A percentile compares a stretch with the other conserved stretches of the same genome.
Conservation (phyloP, 148 eudicot species). For the Chenopodium suecicum region DNA sequence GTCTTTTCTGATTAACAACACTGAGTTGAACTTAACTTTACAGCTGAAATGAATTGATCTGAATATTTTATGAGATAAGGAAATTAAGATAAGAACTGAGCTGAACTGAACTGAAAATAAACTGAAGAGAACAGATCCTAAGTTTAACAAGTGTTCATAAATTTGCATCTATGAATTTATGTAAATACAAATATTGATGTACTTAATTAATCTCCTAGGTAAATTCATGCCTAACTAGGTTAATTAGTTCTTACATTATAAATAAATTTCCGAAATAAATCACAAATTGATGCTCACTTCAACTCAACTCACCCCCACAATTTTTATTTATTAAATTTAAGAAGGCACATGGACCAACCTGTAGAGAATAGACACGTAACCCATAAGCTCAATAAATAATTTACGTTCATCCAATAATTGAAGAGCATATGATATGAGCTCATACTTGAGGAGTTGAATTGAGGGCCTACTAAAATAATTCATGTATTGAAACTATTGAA, state of each 20-base stretch:
- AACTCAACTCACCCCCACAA: background rate
- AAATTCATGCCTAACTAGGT: background rate
- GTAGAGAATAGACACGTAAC: constrained; percentile 26
- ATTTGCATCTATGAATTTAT: no score
- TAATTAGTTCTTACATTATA: background rate
- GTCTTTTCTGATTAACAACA: no score
- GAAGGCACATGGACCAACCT: constrained; percentile 33
- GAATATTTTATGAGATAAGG: no score
- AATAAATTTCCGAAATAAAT: background rate
- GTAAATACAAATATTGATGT: no score
- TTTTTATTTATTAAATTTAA: no score
- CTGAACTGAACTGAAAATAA: no score
- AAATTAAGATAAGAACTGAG: no score
- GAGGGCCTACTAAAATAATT: constrained; percentile 25
- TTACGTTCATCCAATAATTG: constrained; percentile 27
- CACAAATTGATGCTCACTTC: background rate
- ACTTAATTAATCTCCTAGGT: background rate
- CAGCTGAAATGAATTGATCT: no score
- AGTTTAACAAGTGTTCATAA: no score
- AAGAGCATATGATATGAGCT: constrained; percentile 25
- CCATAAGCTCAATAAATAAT: constrained; percentile 8
- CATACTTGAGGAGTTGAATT: background rate
- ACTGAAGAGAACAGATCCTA: no score
- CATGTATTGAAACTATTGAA: background rate
- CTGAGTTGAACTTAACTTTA: no score